A percentile compares a stretch with the other conserved stretches of the same genome.
Evolutionary conservation across 2,329 filamentous ascomycete genomes (phyloP).

Genomic region (Acephala macrosclerotiorum): DNA sequence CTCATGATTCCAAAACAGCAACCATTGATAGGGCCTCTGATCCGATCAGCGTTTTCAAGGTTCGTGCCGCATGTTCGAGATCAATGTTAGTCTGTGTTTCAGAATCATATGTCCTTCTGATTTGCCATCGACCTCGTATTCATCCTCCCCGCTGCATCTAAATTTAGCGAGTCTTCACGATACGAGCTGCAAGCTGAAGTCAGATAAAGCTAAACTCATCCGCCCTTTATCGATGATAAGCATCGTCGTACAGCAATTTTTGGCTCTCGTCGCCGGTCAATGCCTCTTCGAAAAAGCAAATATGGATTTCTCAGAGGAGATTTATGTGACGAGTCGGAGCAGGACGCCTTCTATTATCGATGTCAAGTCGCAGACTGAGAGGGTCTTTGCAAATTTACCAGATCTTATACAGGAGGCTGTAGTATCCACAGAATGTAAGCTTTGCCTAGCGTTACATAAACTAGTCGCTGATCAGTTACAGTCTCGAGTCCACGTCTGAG

Average conservation of each 20-base stretch:
- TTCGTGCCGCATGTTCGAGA: slow-evolving; percentile 20
- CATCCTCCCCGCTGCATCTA: slow-evolving; percentile 20
- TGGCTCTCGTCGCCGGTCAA: background rate
- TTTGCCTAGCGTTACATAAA: background rate
- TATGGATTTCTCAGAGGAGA: slow-evolving; percentile 32
- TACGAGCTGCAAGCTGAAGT: slow-evolving; percentile 19
- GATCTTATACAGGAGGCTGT: slow-evolving; percentile 42
- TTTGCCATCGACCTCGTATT: slow-evolving; percentile 29
- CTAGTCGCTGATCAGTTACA: slow-evolving; percentile 20
- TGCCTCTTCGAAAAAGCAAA: slow-evolving; percentile 13
- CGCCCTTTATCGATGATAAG: slow-evolving; percentile 13
- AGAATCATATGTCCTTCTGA: slow-evolving; percentile 16
- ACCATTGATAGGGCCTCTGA: background rate
- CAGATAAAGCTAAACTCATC: slow-evolving; percentile 12
- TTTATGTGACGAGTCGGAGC: slow-evolving; percentile 38
- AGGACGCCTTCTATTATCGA: slow-evolving; percentile 39
- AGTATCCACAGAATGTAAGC: slow-evolving; percentile 40
- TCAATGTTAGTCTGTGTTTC: slow-evolving; percentile 22
- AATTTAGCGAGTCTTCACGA: slow-evolving; percentile 26
- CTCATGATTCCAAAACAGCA: background rate
- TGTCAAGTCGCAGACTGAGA: slow-evolving; percentile 36
- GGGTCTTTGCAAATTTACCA: slow-evolving; percentile 37
- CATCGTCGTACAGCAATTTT: background rate
- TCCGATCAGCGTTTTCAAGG: slow-evolving; percentile 15
- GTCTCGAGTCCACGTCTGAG: slow-evolving; percentile 37